Evolutionary conservation across 2,329 filamentous ascomycete species (phyloP).

Genomic region (Endoconidiophora laricicola): DNA sequence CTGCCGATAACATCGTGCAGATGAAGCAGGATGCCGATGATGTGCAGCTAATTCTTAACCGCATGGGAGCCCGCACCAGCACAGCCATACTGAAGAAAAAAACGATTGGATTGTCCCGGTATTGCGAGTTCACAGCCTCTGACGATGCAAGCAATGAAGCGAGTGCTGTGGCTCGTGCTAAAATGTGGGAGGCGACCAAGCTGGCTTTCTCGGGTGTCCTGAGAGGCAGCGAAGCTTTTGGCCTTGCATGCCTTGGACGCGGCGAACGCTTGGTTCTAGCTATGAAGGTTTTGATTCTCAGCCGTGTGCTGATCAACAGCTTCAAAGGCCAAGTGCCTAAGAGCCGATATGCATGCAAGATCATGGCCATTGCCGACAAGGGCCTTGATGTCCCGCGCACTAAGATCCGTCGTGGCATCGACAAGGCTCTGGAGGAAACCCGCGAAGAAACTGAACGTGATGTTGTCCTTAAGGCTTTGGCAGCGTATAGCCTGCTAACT

Average conservation of each 20-base stretch:
- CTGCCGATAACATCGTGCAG: slow-evolving; percentile 80
- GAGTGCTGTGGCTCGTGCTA: slow-evolving; percentile 27
- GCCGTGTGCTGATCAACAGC: slow-evolving; percentile 57
- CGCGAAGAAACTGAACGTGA: slow-evolving; percentile 29
- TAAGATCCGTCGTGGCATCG: slow-evolving; percentile 49
- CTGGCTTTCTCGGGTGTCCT: slow-evolving; percentile 33
- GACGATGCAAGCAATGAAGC: slow-evolving; percentile 16
- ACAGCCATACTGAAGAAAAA: slow-evolving; percentile 52
- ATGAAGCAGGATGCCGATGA: slow-evolving; percentile 67
- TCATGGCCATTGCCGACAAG: slow-evolving; percentile 45
- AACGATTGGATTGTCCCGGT: slow-evolving; percentile 35
- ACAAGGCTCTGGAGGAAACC: slow-evolving; percentile 49
- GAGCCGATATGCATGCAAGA: slow-evolving; percentile 20
- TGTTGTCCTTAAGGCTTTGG: slow-evolving; percentile 55
- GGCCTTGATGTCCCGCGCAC: slow-evolving; percentile 45
- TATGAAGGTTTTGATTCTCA: slow-evolving; percentile 60
- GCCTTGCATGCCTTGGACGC: slow-evolving; percentile 18
- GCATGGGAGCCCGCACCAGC: slow-evolving; percentile 64
- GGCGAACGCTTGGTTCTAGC: slow-evolving; percentile 39
- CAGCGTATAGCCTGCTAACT: slow-evolving; percentile 66
- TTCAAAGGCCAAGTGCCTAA: slow-evolving; percentile 33
- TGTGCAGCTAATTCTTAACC: slow-evolving; percentile 53
- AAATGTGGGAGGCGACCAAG: slow-evolving; percentile 35
- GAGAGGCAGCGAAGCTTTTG: slow-evolving; percentile 21
- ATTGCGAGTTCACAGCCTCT: slow-evolving; percentile 21